phyloP scores from a whole-genome alignment of 257 asterid genomes.

The Gentiana dahurica region DNA sequence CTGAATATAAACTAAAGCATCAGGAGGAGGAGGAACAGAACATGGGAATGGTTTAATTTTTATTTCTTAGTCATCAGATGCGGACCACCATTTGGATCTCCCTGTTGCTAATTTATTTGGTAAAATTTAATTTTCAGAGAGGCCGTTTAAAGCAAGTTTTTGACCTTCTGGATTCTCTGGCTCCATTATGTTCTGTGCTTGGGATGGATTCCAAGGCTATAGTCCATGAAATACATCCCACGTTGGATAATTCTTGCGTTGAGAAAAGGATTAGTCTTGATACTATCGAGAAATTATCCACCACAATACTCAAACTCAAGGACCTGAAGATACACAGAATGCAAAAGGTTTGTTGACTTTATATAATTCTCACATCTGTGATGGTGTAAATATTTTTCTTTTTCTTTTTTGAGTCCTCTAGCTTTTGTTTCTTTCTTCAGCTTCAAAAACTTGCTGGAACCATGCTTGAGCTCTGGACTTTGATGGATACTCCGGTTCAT shows the following conservation, averaged over 20 bases:
- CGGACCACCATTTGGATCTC: background rate
- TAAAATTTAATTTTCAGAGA: slow-evolving; percentile 26
- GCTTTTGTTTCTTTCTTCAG: slow-evolving; percentile 24
- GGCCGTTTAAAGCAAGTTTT: slow-evolving; percentile 59
- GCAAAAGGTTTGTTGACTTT: slow-evolving; percentile 42
- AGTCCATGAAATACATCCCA: slow-evolving; percentile 45
- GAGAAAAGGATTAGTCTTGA: slow-evolving; percentile 40
- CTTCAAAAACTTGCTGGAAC: slow-evolving; percentile 79
- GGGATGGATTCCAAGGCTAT: slow-evolving; percentile 63
- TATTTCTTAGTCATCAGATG: background rate
- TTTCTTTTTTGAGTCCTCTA: background rate
- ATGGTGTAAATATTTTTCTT: background rate
- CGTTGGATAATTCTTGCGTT: slow-evolving; percentile 36
- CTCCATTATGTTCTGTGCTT: slow-evolving; percentile 58
- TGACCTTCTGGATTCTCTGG: slow-evolving; percentile 39
- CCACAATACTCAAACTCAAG: slow-evolving; percentile 31
- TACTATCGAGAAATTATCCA: slow-evolving; percentile 43
- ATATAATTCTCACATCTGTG: slow-evolving; percentile 1
- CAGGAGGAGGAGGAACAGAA: background rate
- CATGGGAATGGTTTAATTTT: too few species aligned
- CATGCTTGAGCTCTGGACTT: slow-evolving; percentile 79
- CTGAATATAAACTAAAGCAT: too few species aligned
- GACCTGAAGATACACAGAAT: slow-evolving; percentile 59
- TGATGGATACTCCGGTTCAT: slow-evolving; percentile 76
- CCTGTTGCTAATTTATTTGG: slow-evolving; percentile 6